phyloP scores from a whole-genome alignment of 495 filamentous ascomycete genomes.

The Penicillium maclennaniae region DNA sequence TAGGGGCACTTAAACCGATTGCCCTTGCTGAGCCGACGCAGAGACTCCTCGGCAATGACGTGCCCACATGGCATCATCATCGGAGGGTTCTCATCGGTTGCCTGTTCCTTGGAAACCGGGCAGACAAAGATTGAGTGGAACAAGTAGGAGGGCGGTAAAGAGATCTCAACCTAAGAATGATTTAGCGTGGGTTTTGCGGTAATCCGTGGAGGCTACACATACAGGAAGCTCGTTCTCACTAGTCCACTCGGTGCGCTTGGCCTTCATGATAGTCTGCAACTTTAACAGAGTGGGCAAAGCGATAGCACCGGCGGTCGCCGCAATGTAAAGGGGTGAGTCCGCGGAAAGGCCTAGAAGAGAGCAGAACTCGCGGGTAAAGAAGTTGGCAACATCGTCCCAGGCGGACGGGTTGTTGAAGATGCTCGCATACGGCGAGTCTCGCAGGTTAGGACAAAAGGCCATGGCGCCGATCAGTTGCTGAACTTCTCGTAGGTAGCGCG shows the following conservation, averaged over 20 bases:
- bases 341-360: constrained; percentile 83
- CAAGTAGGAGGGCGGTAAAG: constrained; percentile 77
- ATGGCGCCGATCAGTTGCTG: constrained; percentile 73
- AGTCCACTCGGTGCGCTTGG: constrained; percentile 92
- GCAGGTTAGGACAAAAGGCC: constrained; percentile 66
- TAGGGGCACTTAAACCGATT: constrained; percentile 91
- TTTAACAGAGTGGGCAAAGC: constrained; percentile 83
- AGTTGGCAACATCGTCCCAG: constrained; percentile 75
- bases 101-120: constrained; percentile 93
- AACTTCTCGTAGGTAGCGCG: constrained; percentile 69
- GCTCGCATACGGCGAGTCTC: constrained; percentile 65
- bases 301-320: constrained; percentile 85
- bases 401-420: constrained; percentile 69
- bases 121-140: constrained; percentile 98
- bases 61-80: constrained; percentile 99
- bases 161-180: constrained; percentile 69
- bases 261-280: constrained; percentile 73
- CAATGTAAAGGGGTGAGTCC: constrained; percentile 85
- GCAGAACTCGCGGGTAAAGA: constrained; percentile 94
- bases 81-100: constrained; percentile 86
- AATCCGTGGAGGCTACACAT: constrained; percentile 9
- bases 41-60: constrained; percentile 80
- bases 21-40: constrained; percentile 73
- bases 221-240: constrained; percentile 84
- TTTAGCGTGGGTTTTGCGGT: constrained; percentile 2